These are phyloP conservation scores for Eucalyptus lansdowneana DNA, from an alignment of 345 rosid species.

Conservation along the genomic window DNA sequence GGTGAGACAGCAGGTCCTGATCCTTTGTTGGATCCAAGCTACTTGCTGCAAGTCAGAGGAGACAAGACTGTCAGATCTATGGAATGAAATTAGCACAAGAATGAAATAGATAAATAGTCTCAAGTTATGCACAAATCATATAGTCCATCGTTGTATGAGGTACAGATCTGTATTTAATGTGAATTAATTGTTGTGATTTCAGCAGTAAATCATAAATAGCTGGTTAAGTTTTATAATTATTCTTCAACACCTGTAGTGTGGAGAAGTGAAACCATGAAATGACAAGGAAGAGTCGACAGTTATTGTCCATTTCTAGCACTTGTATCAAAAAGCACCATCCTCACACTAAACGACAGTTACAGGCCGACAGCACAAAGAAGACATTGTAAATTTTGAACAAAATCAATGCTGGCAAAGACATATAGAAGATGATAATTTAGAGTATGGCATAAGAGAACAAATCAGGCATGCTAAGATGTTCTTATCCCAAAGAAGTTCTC, in stretches of 20 bases:
- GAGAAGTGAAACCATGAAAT: neutral
- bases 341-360: neutral
- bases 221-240: neutral
- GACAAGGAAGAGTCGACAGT: neutral
- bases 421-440: neutral
- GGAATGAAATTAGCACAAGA: neutral
- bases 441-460: neutral
- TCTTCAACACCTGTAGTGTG: neutral
- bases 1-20: conserved; percentile 50
- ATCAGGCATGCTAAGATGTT: neutral
- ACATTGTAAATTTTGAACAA: neutral
- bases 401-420: neutral
- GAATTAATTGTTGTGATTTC: neutral
- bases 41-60: conserved; percentile 26
- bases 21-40: conserved; percentile 37
- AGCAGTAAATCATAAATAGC: neutral
- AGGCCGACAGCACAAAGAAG: neutral
- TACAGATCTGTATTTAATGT: neutral
- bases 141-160: neutral
- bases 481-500: neutral
- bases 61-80: neutral
- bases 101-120: neutral
- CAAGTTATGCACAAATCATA: neutral
- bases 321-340: neutral
- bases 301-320: neutral